phyloP scores from a whole-genome alignment of 192 early-diverging fungal genomes.

The Backusella morwellensis region DNA sequence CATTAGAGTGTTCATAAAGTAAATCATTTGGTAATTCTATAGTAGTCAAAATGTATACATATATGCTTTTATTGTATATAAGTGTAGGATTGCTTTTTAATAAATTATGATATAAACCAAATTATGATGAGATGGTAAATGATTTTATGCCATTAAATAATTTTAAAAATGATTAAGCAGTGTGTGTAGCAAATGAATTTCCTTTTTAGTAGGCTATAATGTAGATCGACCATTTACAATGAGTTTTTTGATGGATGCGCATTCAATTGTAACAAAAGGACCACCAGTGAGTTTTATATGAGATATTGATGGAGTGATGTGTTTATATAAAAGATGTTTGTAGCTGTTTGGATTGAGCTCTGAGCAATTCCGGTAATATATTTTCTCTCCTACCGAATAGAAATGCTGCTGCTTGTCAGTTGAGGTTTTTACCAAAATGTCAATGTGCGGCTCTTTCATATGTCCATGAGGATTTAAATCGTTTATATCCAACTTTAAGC shows the following conservation, averaged over 20 bases:
- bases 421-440: neutral
- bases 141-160: neutral
- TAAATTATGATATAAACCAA: neutral
- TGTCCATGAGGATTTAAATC: neutral
- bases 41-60: no score
- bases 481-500: neutral
- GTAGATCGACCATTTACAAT: neutral
- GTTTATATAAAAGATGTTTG: neutral
- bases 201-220: neutral
- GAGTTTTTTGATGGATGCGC: neutral
- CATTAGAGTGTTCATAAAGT: no score
- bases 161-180: neutral
- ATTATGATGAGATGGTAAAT: neutral
- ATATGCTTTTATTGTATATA: neutral
- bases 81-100: neutral
- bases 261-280: neutral
- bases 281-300: neutral
- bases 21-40: no score
- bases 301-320: neutral
- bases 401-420: neutral
- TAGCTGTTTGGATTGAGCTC: neutral
- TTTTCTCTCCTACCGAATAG: neutral
- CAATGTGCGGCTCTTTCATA: neutral
- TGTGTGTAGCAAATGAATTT: neutral
- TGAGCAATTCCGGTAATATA: neutral